Percentiles rank a stretch among this genome's conserved stretches.
These are phyloP conservation scores for Aspergillus tubingensis DNA, from an alignment of 2,329 filamentous ascomycete genomes.

Conservation along the genomic window DNA sequence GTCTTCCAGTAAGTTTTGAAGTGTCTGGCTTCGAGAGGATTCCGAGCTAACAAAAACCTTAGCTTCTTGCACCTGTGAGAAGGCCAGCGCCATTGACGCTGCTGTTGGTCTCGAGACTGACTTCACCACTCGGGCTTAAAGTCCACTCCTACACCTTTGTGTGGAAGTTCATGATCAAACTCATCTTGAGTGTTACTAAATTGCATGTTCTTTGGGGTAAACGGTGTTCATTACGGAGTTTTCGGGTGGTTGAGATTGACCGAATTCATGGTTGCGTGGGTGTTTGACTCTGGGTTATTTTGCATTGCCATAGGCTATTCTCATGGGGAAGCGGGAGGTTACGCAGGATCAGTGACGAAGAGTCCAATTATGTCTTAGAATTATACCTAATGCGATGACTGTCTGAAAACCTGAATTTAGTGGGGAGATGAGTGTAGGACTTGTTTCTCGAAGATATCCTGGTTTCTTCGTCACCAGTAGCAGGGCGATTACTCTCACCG, in stretches of 20 bases:
- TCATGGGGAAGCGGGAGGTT: neutral
- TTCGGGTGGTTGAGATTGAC: neutral
- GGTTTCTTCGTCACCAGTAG: neutral
- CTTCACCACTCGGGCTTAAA: constrained; percentile 69
- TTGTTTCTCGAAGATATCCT: neutral
- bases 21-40: neutral
- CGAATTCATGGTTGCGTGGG: neutral
- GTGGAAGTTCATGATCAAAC: neutral
- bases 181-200: neutral
- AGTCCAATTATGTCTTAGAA: neutral
- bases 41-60: constrained; percentile 16
- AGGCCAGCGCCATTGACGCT: constrained; percentile 62
- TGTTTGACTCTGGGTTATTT: neutral
- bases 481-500: neutral
- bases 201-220: neutral
- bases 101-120: constrained; percentile 73
- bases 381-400: neutral
- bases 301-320: neutral
- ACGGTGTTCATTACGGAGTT: constrained; percentile 4
- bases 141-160: neutral
- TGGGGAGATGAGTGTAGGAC: neutral
- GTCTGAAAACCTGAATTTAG: neutral
- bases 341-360: neutral
- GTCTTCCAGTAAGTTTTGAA: constrained; percentile 60
- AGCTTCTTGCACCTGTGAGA: constrained; percentile 82